These are phyloP conservation scores for Orbilia quercus DNA, from an alignment of 2,329 filamentous ascomycete species.

Conservation along the genomic window DNA sequence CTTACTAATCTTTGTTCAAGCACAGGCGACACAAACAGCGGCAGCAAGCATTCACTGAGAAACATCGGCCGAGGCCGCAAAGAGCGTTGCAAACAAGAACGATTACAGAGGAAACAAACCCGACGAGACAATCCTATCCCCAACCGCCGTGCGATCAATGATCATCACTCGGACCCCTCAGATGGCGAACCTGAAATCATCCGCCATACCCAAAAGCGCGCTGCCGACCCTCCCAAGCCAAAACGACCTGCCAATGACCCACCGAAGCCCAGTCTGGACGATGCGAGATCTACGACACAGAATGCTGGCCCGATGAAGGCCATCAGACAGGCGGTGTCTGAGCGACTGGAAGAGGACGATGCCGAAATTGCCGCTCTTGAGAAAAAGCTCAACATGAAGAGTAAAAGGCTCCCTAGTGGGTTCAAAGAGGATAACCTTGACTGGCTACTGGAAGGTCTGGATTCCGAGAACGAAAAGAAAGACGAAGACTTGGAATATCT, in stretches of 20 bases:
- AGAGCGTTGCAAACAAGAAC: conserved; percentile 75
- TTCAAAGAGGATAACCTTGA: conserved; percentile 86
- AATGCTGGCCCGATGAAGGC: conserved; percentile 54
- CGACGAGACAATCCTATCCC: conserved; percentile 55
- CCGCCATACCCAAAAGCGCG: conserved; percentile 35
- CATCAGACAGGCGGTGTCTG: conserved; percentile 64
- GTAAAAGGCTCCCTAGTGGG: conserved; percentile 77
- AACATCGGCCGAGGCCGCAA: conserved; percentile 66
- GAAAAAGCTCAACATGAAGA: conserved; percentile 83
- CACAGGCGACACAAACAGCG: conserved; percentile 57
- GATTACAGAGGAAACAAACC: conserved; percentile 70
- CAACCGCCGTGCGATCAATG: conserved; percentile 17
- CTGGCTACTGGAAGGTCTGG: conserved; percentile 77
- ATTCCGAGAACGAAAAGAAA: conserved; percentile 69
- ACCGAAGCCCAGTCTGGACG: conserved; percentile 23
- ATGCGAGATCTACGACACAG: conserved; percentile 6
- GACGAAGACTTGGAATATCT: conserved; percentile 67
- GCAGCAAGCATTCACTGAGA: conserved; percentile 59
- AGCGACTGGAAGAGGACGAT: conserved; percentile 81
- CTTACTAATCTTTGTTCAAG: conserved; percentile 9
- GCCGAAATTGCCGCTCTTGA: conserved; percentile 88
- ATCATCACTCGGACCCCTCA: conserved; percentile 17
- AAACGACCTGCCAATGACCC: conserved; percentile 45
- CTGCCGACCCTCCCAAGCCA: conserved; percentile 57
- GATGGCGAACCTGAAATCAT: conserved; percentile 35